Evolutionary conservation across 1,284 basidiomycete genomes (phyloP).

Genomic region (Xanthoconium separans): DNA sequence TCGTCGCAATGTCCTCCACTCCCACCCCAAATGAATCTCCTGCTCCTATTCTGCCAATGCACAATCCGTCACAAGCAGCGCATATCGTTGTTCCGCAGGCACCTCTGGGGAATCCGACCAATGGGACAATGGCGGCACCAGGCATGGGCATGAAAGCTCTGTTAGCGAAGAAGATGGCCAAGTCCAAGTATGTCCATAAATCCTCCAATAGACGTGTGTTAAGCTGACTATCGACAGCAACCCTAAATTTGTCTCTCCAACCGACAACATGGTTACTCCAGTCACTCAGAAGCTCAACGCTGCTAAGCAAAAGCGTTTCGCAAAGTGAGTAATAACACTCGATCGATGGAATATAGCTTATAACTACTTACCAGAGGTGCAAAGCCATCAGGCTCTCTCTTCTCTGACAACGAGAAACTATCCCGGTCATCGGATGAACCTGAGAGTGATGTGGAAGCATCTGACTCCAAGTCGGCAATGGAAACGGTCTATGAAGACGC

Average conservation of each 20-base stretch:
- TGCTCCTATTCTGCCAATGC: slow-evolving; percentile 70
- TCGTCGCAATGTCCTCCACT: slow-evolving; percentile 52
- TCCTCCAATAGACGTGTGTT: neutral
- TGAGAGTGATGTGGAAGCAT: slow-evolving; percentile 27
- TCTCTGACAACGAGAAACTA: slow-evolving; percentile 43
- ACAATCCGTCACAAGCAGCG: slow-evolving; percentile 80
- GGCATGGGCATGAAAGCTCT: slow-evolving; percentile 88
- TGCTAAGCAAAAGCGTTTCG: slow-evolving; percentile 89
- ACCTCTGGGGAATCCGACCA: slow-evolving; percentile 66
- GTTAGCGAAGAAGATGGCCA: slow-evolving; percentile 85
- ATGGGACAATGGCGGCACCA: slow-evolving; percentile 49
- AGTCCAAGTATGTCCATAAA: slow-evolving; percentile 61
- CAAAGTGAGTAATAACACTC: slow-evolving; percentile 59
- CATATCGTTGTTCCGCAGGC: slow-evolving; percentile 76
- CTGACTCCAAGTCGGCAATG: slow-evolving; percentile 31
- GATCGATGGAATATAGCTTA: slow-evolving; percentile 7
- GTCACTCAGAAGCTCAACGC: slow-evolving; percentile 86
- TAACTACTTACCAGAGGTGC: slow-evolving; percentile 40
- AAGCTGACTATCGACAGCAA: slow-evolving; percentile 44
- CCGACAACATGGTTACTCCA: slow-evolving; percentile 91
- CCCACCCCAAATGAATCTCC: slow-evolving; percentile 67
- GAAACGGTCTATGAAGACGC: slow-evolving; percentile 44
- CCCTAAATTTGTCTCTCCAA: slow-evolving; percentile 83
- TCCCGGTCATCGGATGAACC: slow-evolving; percentile 40
- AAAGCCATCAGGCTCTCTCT: slow-evolving; percentile 59